Evolutionary conservation across 371 early-diverging fungal genomes (phyloP).

Genomic region (Phascolomyces articulosus): DNA sequence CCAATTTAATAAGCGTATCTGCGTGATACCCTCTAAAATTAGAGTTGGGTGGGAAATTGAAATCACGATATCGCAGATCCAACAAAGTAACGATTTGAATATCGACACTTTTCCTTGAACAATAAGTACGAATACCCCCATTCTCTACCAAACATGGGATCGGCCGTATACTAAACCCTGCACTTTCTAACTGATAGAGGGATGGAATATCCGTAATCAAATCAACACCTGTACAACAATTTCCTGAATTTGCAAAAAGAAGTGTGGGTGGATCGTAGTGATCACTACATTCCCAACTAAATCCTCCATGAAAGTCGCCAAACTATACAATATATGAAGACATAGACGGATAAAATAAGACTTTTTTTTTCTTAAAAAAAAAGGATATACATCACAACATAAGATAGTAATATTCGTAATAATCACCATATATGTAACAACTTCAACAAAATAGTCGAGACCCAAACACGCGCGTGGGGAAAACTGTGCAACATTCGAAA

Average conservation of each 20-base stretch:
- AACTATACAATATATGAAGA: neutral
- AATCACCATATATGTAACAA: neutral
- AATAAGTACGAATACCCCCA: neutral
- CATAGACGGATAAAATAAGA: no score
- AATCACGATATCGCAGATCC: neutral
- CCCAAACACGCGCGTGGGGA: neutral
- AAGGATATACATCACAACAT: no score
- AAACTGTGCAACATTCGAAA: neutral
- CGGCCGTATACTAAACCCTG: neutral
- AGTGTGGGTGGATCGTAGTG: neutral
- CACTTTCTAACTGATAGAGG: neutral
- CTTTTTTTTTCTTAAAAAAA: no score
- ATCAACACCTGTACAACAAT: neutral
- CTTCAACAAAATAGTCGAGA: neutral
- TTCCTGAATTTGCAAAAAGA: neutral
- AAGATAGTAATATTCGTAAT: no score
- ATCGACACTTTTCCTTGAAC: neutral
- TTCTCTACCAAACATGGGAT: neutral
- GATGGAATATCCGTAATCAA: neutral
- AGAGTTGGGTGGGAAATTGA: neutral
- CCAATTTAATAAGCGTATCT: neutral
- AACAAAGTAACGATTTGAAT: neutral
- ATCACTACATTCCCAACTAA: neutral
- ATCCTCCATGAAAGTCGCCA: neutral
- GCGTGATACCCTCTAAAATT: conserved; percentile 1